These are phyloP conservation scores for Aureobasidium sp. DNA, from an alignment of 2,329 filamentous ascomycete species.

Conservation along the genomic window DNA sequence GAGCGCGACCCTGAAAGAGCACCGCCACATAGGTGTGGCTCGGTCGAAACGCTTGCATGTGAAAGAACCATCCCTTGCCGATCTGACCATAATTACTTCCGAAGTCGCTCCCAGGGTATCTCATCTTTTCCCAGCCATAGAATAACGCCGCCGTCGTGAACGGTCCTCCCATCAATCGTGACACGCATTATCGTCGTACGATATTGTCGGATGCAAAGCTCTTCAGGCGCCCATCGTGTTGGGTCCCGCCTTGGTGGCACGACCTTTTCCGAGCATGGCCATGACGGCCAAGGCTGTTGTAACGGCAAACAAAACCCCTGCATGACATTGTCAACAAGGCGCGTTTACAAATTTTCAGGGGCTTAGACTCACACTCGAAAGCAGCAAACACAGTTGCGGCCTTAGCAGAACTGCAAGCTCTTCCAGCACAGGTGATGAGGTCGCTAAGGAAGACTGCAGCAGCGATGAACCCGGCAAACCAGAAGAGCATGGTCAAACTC, in stretches of 20 bases:
- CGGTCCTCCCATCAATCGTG: not conserved
- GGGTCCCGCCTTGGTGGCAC: slow-evolving; percentile 27
- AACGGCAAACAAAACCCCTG: slow-evolving; percentile 45
- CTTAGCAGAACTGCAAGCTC: slow-evolving; percentile 53
- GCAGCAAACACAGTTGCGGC: slow-evolving; percentile 61
- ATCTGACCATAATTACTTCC: not conserved
- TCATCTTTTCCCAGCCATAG: slow-evolving; percentile 3
- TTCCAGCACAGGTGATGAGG: slow-evolving; percentile 44
- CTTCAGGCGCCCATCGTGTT: slow-evolving; percentile 24
- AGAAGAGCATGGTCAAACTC: slow-evolving; percentile 71
- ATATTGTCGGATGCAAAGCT: not conserved
- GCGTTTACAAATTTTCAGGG: not conserved
- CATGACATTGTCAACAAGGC: slow-evolving; percentile 10
- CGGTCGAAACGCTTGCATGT: not conserved
- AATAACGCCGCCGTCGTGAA: not conserved
- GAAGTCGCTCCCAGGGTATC: slow-evolving; percentile 8
- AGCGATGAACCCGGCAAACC: slow-evolving; percentile 81
- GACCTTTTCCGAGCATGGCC: slow-evolving; percentile 36
- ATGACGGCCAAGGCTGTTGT: slow-evolving; percentile 45
- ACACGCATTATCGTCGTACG: not conserved
- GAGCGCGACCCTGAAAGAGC: not conserved
- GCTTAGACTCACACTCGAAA: slow-evolving; percentile 46
- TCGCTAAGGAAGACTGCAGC: slow-evolving; percentile 59
- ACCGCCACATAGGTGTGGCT: slow-evolving; percentile 1
- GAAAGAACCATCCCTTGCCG: slow-evolving; percentile 6